Percentiles rank a stretch among this genome's conserved stretches.
phyloP scores from a whole-genome alignment of 179 eudicot genomes.

The Camellia oleifera region DNA sequence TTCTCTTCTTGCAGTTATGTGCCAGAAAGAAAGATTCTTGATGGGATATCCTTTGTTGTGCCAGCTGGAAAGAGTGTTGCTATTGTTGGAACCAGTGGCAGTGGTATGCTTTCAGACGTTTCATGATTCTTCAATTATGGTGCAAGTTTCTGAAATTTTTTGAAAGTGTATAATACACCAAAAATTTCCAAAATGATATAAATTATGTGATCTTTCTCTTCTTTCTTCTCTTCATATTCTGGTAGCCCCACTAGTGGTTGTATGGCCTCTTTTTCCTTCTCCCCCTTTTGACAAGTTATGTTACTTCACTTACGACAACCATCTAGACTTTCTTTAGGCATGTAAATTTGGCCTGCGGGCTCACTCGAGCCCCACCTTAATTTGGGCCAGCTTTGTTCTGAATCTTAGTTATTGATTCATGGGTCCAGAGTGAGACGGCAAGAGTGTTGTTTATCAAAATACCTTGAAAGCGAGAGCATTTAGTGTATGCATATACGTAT shows the following conservation, averaged over 20 bases:
- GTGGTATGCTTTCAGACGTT: slow-evolving; percentile 61
- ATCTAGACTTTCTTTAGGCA: not conserved
- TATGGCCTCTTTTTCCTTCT: too few species aligned
- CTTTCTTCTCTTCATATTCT: not conserved
- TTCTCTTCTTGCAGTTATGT: slow-evolving; percentile 55
- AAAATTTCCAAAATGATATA: not conserved
- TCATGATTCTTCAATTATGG: slow-evolving; percentile 3
- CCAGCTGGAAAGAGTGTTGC: slow-evolving; percentile 97
- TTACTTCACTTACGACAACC: not conserved
- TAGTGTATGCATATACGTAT: too few species aligned
- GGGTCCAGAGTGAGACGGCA: too few species aligned
- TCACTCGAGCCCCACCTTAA: too few species aligned
- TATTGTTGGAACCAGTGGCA: slow-evolving; percentile 98
- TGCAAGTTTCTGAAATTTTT: not conserved
- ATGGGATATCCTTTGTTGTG: slow-evolving; percentile 87
- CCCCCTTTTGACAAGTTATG: not conserved
- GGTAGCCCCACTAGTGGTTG: not conserved
- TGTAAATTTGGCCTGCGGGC: too few species aligned
- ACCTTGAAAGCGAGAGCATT: too few species aligned
- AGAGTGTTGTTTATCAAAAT: too few species aligned
- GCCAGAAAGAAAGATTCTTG: slow-evolving; percentile 90
- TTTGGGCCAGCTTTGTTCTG: too few species aligned
- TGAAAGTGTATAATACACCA: not conserved
- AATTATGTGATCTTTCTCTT: slow-evolving; percentile 5
- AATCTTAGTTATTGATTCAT: too few species aligned